phyloP scores from a whole-genome alignment of 768 basidiomycete species.

The Leccinum boreale region DNA sequence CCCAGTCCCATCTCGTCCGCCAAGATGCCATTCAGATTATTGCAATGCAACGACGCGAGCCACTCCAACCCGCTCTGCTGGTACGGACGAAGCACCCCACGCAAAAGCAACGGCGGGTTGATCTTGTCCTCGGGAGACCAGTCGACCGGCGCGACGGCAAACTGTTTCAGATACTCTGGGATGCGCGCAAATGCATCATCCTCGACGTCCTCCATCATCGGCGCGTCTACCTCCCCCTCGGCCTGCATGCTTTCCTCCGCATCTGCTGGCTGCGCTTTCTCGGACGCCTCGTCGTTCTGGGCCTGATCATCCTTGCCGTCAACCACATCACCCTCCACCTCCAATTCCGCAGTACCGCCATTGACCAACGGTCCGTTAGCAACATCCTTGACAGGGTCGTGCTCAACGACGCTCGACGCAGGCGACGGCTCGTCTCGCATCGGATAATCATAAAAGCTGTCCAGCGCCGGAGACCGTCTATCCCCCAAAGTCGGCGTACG shows the following conservation, averaged over 20 bases:
- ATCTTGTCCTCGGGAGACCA: constrained; percentile 61
- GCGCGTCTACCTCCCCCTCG: constrained; percentile 6
- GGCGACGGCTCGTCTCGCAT: constrained; percentile 25
- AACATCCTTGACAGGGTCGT: constrained; percentile 20
- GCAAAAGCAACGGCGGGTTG: constrained; percentile 68
- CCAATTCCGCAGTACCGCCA: not conserved
- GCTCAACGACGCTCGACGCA: constrained; percentile 27
- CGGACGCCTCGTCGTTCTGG: not conserved
- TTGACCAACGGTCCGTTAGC: not conserved
- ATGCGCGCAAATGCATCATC: constrained; percentile 36
- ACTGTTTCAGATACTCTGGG: constrained; percentile 61
- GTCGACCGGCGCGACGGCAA: constrained; percentile 66
- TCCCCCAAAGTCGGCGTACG: constrained; percentile 22
- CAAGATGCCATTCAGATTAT: constrained; percentile 77
- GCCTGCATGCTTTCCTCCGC: not conserved
- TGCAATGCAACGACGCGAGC: constrained; percentile 83
- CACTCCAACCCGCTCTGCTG: constrained; percentile 93
- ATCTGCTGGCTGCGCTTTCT: constrained; percentile 1
- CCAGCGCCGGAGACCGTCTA: constrained; percentile 21
- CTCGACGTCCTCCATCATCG: constrained; percentile 42
- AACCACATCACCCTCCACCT: not conserved
- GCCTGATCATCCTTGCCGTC: not conserved
- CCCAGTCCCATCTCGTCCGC: constrained; percentile 96
- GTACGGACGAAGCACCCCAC: constrained; percentile 87
- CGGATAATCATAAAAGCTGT: constrained; percentile 23